Conservation (phyloP, 306 rosid species). For the Begonia peltatifolia region DNA sequence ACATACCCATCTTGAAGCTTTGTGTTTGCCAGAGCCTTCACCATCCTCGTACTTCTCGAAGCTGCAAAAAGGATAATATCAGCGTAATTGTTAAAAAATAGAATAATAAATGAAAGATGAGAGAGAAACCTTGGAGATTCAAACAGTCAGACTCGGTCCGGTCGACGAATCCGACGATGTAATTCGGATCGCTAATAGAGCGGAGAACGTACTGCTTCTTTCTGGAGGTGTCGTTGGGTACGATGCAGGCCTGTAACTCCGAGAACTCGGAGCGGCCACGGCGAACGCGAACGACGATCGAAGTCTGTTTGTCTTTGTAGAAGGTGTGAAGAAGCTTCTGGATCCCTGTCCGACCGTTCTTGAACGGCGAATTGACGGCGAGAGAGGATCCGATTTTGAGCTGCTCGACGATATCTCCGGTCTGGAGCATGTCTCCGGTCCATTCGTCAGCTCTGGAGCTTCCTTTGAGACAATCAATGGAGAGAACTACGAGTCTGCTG, state of each 20-base stretch:
- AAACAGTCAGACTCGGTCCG: constrained; percentile 69
- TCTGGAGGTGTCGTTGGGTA: constrained; percentile 52
- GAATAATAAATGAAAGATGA: background rate
- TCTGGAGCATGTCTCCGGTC: constrained; percentile 71
- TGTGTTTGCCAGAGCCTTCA: constrained; percentile 37
- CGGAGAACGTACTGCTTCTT: constrained; percentile 54
- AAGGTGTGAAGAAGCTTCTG: constrained; percentile 51
- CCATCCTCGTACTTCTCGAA: constrained; percentile 67
- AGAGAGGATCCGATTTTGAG: constrained; percentile 39
- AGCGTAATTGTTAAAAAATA: too few species aligned
- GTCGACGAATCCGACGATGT: constrained; percentile 71
- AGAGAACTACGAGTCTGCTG: constrained; percentile 32
- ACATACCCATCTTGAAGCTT: constrained; percentile 77
- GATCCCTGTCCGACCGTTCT: constrained; percentile 57
- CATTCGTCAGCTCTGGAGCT: constrained; percentile 70
- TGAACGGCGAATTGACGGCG: constrained; percentile 43
- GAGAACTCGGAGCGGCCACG: constrained; percentile 43
- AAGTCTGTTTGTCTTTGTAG: constrained; percentile 62
- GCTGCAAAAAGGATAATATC: constrained; percentile 22
- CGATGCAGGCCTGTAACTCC: constrained; percentile 76
- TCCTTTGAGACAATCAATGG: constrained; percentile 72
- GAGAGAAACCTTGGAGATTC: constrained; percentile 49
- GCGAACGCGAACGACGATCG: constrained; percentile 49
- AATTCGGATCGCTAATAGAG: constrained; percentile 75
- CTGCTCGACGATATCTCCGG: constrained; percentile 81